phyloP scores from a whole-genome alignment of 176 grass and related monocot species.

The Pontederia crassipes region DNA sequence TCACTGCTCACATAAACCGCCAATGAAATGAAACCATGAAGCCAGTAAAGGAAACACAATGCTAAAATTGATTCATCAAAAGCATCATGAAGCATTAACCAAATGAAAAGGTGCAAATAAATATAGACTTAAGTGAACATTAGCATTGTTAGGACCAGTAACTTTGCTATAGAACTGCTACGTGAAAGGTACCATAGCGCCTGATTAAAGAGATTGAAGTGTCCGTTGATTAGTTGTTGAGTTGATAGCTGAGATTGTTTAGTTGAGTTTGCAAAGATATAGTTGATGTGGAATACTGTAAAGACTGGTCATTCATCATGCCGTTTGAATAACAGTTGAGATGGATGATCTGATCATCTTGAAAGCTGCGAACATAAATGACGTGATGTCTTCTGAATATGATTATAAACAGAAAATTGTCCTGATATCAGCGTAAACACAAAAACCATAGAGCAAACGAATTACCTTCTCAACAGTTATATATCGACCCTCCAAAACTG shows the following conservation, averaged over 20 bases:
- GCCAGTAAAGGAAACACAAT: too few species aligned
- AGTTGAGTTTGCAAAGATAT: neutral
- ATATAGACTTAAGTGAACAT: neutral
- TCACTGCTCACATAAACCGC: too few species aligned
- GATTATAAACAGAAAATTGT: neutral
- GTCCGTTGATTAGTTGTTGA: conserved; percentile 7
- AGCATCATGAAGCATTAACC: too few species aligned
- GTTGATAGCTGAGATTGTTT: conserved; percentile 9
- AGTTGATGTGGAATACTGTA: conserved; percentile 6
- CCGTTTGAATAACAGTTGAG: conserved; percentile 8
- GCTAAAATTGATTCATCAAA: too few species aligned
- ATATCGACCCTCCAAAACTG: conserved; percentile 13
- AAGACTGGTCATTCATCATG: conserved; percentile 8
- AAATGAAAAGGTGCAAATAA: too few species aligned
- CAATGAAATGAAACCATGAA: too few species aligned
- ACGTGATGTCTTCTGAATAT: conserved; percentile 2
- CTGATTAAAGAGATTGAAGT: conserved; percentile 5
- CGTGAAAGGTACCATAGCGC: conserved; percentile 5
- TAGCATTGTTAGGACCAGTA: neutral
- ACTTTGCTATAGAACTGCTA: conserved; percentile 6
- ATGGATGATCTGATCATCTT: conserved; percentile 15
- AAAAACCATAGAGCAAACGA: neutral
- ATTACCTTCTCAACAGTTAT: conserved; percentile 13
- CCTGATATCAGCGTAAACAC: neutral
- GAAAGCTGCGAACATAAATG: conserved; percentile 3